These are phyloP conservation scores for Haemoproteus tartakovskyi DNA, from an alignment of 169 alveolate species.

Conservation along the genomic window DNA sequence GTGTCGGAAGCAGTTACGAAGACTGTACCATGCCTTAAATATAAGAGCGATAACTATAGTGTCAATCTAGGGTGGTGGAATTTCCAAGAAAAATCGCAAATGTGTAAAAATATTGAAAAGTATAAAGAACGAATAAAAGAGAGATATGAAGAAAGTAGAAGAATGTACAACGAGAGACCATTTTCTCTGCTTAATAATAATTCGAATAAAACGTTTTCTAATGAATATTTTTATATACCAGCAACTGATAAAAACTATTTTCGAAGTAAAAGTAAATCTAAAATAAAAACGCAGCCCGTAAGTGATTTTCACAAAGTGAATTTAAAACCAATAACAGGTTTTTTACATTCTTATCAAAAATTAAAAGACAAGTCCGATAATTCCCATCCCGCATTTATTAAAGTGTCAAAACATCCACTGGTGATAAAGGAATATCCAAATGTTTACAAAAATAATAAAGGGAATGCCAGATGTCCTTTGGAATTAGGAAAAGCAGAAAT, in stretches of 20 bases:
- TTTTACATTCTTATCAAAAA: constrained; percentile 45
- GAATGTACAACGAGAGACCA: constrained; percentile 17
- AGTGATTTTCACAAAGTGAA: constrained; percentile 57
- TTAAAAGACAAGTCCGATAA: too few relatives aligned
- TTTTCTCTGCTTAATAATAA: constrained; percentile 9
- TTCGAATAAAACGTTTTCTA: constrained; percentile 25
- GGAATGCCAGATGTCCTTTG: too few relatives aligned
- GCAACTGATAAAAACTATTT: constrained; percentile 27
- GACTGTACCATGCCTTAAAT: constrained; percentile 29
- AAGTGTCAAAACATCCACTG: too few relatives aligned
- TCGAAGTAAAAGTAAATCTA: constrained; percentile 16
- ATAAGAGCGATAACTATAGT: constrained; percentile 13
- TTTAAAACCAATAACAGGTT: constrained; percentile 55
- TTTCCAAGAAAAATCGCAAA: constrained; percentile 10
- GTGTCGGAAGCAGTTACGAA: constrained; percentile 4
- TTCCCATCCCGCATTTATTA: too few relatives aligned
- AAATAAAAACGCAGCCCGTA: constrained; percentile 24
- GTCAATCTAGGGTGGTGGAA: constrained; percentile 53
- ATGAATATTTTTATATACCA: constrained; percentile 48
- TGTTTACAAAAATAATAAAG: too few relatives aligned
- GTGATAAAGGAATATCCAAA: too few relatives aligned
- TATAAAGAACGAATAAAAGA: constrained; percentile 46
- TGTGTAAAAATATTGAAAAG: constrained; percentile 27
- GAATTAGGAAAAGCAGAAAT: too few relatives aligned
- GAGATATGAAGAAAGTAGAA: constrained; percentile 43